Base-by-base conservation (phyloP, 1,284 basidiomycete species). In the Pholiota adiposa region DNA sequence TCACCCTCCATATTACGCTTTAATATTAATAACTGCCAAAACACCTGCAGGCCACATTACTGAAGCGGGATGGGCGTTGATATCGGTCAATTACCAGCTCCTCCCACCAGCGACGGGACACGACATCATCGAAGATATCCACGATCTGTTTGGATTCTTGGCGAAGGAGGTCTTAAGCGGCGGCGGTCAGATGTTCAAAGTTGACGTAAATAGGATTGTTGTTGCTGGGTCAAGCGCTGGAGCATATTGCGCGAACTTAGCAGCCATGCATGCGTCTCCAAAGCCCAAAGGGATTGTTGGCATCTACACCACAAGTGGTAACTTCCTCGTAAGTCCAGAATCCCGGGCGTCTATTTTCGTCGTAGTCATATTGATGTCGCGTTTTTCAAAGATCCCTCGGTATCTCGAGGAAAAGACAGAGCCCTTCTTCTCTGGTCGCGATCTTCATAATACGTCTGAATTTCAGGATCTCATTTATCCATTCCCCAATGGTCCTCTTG, bases 161-260 rank as follows among this genome's bases (percentile, higher is more conserved):
- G 34, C 33, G 7, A 54, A 58, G 21, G 63, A 61, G 34, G 55
- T 54, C n/a, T 50, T 25, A 34, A 29, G 18, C 52, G 52, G 41
- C 19, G 21, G 49, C 18, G 49, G 31, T 31, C 27, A 29, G 23
- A 44, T 19, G 25, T 78, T 74, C 60, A 67, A 65, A 27, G 67
- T 87, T 34, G 79, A 88, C 64, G 34, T 72, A 16, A 64, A 75
- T 1, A 72, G 77, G 1, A 76, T 88, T 9, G 81, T 78, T 0
- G 85, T 85, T 0, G 76, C 82, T 3, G 88, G 88, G 1, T 79
- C 80, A 14, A 88, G 86, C 63, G 81, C 86, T 0, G 88, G 87
- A 14, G 85, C 85, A 0, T 72, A 84, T n/a, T 86, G 85, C 62
- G 83, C 85, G 0, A 88, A 87, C 67, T 76, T 89, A 16, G 83